Evolutionary conservation across 2,329 filamentous ascomycete genomes (phyloP), one percentile per base, ranked within the genome.

Genomic region (Exophiala dermatitidis): DNA sequence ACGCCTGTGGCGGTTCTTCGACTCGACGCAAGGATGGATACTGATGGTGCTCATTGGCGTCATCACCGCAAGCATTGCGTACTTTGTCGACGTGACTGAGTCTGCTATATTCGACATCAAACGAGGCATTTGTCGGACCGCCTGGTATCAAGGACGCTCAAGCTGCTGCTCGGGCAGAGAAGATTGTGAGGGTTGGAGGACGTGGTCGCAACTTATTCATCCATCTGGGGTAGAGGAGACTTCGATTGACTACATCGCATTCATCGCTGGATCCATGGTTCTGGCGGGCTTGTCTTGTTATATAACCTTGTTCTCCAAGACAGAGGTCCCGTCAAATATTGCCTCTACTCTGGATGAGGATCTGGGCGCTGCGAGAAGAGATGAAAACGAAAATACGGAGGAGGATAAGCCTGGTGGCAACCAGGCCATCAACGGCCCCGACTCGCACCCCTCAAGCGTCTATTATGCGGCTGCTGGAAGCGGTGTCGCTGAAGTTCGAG

Each of bases 401-500:
- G 74, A 71, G 19, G 72, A 75, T n/a, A 71, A 66, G 42, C 19
- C 44, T 26, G 54, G 46, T 10, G 69, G 67, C 53, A 71, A 68
- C 65, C 57, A 74, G 67, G 19, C 74, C 70, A 59, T 57, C 70
- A 49, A 58, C 68, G 50, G 56, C 64, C 44, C 34, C 55, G 63
- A 46, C 62, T 43, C 55, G 73, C 65, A 63, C 65, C 63, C 57
- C 68, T 52, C 67, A 69, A 31, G 65, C 68, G 80, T 91, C 3
- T 98, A 95, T 70, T 98, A 96, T 69, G 90, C 93, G 5, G 93
- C 91, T 54, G 91, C 91, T 40, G 93, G 93, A 46, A 95, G 90
- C 70, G 93, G 93, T 63, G 93, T 98, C 8, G 93, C 93, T 4
- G 93, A 98, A 72, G 91, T 97, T 52, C 90, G 93, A 60, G 93